Base-by-base conservation (phyloP, 306 rosid species). In the Canavalia gladiata region DNA sequence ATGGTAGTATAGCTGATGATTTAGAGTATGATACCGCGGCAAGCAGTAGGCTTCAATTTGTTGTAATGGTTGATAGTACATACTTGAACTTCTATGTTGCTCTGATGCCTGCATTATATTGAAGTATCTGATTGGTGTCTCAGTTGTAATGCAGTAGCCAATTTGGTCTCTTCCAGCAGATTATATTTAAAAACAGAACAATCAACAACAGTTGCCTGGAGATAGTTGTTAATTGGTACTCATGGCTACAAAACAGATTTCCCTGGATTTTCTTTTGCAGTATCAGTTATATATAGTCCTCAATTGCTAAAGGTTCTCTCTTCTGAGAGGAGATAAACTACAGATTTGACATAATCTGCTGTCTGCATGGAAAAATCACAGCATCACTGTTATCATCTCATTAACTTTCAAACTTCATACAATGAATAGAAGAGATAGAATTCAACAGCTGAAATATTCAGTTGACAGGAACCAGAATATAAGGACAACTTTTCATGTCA, bases 21-120 rank as follows among this genome's bases (percentile, higher is more conserved):
- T 91, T 47, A 79, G 80, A 69, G 80, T 60, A 41, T 49, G 92
- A 84, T 87, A 89, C 79, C 84, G 97, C 4, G 95, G 91, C 68
- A 88, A 75, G 88, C 88, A 89, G 67, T 80, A 81, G 65, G 91
- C 85, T 35, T 91, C 97, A 6, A 86, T 90, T 72, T 90, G 92
- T 68, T 90, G 91, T 76, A 87, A 56, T 10, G 92, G 90, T 82
- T 87, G 94, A 86, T 91, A 82, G 84, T 86, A 85, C 97, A 89
- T 91, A n/a, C 85, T 74, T 71, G 91, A 81, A 63, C 68, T 83
- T 86, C 89, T 89, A 76, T 82, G 93, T 72, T 83, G 90, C 84
- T 93, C 89, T 68, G 97, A 91, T 77, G 95, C 87, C 82, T 89
- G 97, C 97, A 92, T 95, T 59, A 63, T 85, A 68, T 10, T 8